These are phyloP conservation scores for Fraxinus platypoda DNA, from an alignment of 305 asterid genomes.

Conservation along the genomic window DNA sequence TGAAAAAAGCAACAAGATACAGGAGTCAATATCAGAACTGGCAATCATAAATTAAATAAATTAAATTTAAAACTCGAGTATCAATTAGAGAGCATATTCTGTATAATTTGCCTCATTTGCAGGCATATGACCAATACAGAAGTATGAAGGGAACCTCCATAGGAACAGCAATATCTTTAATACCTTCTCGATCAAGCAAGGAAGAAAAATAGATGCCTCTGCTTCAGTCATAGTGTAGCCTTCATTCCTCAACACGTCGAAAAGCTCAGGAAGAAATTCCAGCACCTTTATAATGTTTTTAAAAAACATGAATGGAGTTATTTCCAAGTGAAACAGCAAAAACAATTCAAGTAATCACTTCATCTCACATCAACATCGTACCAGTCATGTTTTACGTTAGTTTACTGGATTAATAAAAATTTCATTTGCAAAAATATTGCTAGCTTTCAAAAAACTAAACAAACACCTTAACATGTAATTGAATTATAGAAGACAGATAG, in stretches of 20 bases:
- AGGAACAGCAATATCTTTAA: neutral
- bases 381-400: neutral
- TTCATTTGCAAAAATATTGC: neutral
- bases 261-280: constrained; percentile 95
- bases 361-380: neutral
- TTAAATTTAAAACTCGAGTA: neutral
- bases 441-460: neutral
- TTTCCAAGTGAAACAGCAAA: constrained; percentile 7
- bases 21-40: neutral
- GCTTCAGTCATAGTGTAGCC: constrained; percentile 88
- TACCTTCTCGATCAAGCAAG: constrained; percentile 98
- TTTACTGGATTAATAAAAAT: neutral
- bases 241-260: constrained; percentile 78
- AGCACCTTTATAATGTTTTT: constrained; percentile 61
- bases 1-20: neutral
- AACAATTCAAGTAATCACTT: neutral
- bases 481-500: neutral
- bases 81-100: neutral
- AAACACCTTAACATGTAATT: neutral
- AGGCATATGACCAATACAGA: constrained; percentile 1
- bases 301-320: constrained; percentile 13
- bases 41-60: neutral
- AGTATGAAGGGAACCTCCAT: constrained; percentile 10
- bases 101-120: neutral
- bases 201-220: constrained; percentile 91